Conservation (phyloP, 495 filamentous ascomycete species). For the Annulohypoxylon stygium region DNA sequence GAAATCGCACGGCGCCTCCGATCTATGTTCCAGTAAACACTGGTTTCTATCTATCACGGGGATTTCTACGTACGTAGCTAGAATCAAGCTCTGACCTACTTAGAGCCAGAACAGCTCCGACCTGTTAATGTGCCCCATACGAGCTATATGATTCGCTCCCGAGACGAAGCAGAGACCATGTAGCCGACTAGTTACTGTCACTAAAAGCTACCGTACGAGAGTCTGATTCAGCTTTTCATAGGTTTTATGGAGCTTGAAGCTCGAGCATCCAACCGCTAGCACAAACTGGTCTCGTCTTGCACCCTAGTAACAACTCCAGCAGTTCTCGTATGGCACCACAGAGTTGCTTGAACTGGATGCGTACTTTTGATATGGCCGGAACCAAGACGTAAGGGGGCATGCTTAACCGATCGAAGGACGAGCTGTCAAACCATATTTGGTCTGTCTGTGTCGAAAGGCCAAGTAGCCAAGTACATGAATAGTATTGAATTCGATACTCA, state of each 20-base stretch:
- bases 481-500: background rate
- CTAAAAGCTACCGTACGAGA: conserved; percentile 2
- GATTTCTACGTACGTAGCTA: background rate
- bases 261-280: background rate
- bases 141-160: conserved; percentile 15
- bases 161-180: background rate
- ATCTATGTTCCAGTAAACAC: background rate
- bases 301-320: background rate
- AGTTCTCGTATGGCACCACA: background rate
- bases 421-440: background rate
- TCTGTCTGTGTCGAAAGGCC: background rate
- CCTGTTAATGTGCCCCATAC: background rate
- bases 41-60: conserved; percentile 1
- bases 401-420: background rate
- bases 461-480: background rate
- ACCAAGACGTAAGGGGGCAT: background rate
- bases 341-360: background rate
- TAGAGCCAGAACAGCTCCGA: background rate
- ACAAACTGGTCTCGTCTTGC: background rate
- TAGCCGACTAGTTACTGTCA: background rate
- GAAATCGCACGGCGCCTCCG: background rate
- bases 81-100: background rate
- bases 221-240: background rate
- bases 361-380: background rate
- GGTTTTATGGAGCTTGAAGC: background rate